phyloP scores from a whole-genome alignment of 768 basidiomycete genomes.

The Kwoniella sp. region DNA sequence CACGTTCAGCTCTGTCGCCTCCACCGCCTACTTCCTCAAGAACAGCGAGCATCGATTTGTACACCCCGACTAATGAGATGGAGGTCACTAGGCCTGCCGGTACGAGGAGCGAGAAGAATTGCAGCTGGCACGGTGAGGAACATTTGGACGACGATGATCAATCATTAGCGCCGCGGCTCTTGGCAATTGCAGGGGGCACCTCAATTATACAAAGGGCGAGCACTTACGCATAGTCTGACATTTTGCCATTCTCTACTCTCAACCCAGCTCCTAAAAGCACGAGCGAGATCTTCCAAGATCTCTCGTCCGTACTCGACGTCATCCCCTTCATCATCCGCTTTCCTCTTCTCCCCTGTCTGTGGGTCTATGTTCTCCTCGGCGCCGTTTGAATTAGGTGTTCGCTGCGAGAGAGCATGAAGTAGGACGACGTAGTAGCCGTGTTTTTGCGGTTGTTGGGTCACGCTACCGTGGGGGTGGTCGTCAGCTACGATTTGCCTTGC shows the following conservation, averaged over 20 bases:
- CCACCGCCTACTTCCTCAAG: conserved; percentile 58
- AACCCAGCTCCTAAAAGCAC: conserved; percentile 82
- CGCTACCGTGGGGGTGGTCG: conserved; percentile 31
- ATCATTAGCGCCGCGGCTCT: too few relatives aligned
- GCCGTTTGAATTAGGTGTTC: conserved; percentile 28
- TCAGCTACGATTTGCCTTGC: neutral
- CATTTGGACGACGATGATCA: conserved; percentile 11
- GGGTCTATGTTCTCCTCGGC: conserved; percentile 58
- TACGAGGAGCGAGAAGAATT: conserved; percentile 88
- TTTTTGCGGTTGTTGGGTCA: conserved; percentile 90
- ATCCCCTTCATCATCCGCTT: conserved; percentile 55
- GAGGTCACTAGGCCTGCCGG: conserved; percentile 73
- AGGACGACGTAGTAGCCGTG: conserved; percentile 84
- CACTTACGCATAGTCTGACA: conserved; percentile 78
- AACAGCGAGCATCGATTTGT: conserved; percentile 81
- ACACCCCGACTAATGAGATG: conserved; percentile 75
- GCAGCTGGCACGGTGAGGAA: conserved; percentile 64
- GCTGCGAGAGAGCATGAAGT: conserved; percentile 64
- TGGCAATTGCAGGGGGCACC: neutral
- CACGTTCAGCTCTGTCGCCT: conserved; percentile 50
- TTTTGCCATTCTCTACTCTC: conserved; percentile 91
- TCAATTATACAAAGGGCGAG: too few relatives aligned
- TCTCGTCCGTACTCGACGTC: conserved; percentile 65
- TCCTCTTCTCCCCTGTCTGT: conserved; percentile 56
- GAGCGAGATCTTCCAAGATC: conserved; percentile 85